Percentiles rank a stretch among this genome's conserved stretches.
These are phyloP conservation scores for Fusarium denticulatum DNA, from an alignment of 2,329 filamentous ascomycete genomes.

Conservation along the genomic window DNA sequence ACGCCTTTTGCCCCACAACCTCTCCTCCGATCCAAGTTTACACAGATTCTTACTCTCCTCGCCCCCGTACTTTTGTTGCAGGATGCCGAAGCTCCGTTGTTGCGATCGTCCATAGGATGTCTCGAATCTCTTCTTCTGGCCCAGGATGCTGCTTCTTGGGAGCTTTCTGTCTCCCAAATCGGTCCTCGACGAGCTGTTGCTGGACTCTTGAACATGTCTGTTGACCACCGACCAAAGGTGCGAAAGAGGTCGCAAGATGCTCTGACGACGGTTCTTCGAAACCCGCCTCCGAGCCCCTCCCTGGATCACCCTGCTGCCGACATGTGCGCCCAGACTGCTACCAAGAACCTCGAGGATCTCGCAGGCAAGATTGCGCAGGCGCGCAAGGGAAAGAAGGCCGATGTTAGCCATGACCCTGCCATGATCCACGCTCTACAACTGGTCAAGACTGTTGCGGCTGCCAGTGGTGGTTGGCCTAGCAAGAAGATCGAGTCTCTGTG, in stretches of 20 bases:
- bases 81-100: constrained; percentile 86
- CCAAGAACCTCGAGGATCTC: constrained; percentile 81
- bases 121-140: constrained; percentile 90
- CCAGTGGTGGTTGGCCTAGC: constrained; percentile 94
- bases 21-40: constrained; percentile 93
- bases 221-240: constrained; percentile 92
- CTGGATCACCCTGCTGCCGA: constrained; percentile 94
- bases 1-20: constrained; percentile 85
- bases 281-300: constrained; percentile 88
- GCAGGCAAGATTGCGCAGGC: constrained; percentile 69
- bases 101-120: constrained; percentile 90
- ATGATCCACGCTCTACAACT: constrained; percentile 93
- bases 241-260: constrained; percentile 93
- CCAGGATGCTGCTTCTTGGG: constrained; percentile 89
- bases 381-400: constrained; percentile 71
- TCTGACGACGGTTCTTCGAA: constrained; percentile 81
- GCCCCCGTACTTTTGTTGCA: constrained; percentile 83
- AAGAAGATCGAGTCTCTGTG: constrained; percentile 94
- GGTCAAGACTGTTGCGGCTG: constrained; percentile 86
- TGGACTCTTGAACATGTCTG: constrained; percentile 82
- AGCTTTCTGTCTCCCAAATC: constrained; percentile 82
- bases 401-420: constrained; percentile 76
- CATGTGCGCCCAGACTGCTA: constrained; percentile 92
- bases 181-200: constrained; percentile 88
- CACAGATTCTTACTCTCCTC: constrained; percentile 87